Percentiles rank a stretch among this genome's conserved stretches.
Conservation (phyloP, 352 stramenopile genomes). For the Proteromonas lacertae region DNA sequence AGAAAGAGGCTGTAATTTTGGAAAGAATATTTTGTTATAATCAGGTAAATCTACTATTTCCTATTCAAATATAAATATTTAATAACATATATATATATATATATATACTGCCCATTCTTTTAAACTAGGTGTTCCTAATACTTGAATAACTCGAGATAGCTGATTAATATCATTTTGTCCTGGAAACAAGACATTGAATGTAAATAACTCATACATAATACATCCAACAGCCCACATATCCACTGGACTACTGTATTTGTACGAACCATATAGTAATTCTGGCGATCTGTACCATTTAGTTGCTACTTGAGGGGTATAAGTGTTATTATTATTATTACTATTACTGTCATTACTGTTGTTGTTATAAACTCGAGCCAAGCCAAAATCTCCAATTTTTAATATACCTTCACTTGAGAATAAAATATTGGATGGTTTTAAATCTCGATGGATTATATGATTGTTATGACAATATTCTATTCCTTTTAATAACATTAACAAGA, state of each 20-base stretch:
- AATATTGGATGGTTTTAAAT: constrained; percentile 58
- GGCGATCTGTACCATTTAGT: constrained; percentile 45
- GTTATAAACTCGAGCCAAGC: constrained; percentile 1
- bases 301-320: neutral
- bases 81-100: too few relatives aligned
- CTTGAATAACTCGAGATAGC: neutral
- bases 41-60: too few relatives aligned
- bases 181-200: neutral
- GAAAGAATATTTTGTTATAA: too few relatives aligned
- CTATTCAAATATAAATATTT: too few relatives aligned
- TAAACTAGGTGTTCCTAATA: constrained; percentile 2
- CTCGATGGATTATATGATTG: constrained; percentile 9
- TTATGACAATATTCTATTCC: neutral
- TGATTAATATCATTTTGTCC: neutral
- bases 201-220: constrained; percentile 61
- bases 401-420: constrained; percentile 25
- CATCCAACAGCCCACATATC: constrained; percentile 62
- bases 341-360: neutral
- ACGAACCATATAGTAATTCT: constrained; percentile 44
- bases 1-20: too few relatives aligned
- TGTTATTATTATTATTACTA: neutral
- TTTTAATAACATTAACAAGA: too few relatives aligned
- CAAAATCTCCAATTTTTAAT: constrained; percentile 30
- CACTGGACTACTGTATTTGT: constrained; percentile 38
- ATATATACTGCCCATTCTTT: too few relatives aligned